Evolutionary conservation across 2,329 filamentous ascomycete species (phyloP).

Genomic region (Colletotrichum sp.): DNA sequence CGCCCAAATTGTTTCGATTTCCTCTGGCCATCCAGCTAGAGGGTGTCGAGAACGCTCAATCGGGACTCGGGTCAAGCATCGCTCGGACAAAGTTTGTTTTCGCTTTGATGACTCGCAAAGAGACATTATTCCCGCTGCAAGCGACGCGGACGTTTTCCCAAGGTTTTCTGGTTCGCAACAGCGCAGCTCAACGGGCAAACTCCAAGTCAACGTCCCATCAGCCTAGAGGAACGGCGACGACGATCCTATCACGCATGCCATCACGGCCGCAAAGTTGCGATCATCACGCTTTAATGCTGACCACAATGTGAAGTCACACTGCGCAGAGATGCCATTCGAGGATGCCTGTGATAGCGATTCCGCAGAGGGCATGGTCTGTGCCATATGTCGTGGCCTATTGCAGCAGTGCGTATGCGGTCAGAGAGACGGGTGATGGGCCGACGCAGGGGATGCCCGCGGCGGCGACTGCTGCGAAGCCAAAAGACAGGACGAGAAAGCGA

Average conservation of each 20-base stretch:
- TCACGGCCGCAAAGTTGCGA: constrained; percentile 7
- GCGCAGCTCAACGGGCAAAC: not conserved
- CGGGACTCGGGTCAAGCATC: not conserved
- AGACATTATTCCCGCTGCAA: not conserved
- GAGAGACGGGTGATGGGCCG: not conserved
- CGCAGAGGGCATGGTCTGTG: not conserved
- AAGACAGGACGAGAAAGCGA: constrained; percentile 1
- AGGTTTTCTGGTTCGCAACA: not conserved
- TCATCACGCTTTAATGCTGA: constrained; percentile 18
- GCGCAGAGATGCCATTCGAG: constrained; percentile 15
- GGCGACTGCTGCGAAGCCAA: not conserved
- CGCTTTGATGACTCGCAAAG: constrained; percentile 10
- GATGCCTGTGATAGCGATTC: not conserved
- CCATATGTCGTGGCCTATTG: constrained; percentile 13
- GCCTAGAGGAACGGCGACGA: not conserved
- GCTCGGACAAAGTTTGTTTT: constrained; percentile 10
- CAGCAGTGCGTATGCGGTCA: constrained; percentile 15
- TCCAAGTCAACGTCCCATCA: constrained; percentile 8
- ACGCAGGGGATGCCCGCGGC: constrained; percentile 5
- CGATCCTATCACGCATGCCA: constrained; percentile 2
- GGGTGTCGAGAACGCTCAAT: not conserved
- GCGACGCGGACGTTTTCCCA: not conserved
- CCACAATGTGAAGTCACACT: constrained; percentile 15
- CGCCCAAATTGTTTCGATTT: not conserved
- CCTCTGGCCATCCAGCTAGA: not conserved